Evolutionary conservation across 441 rosid species (phyloP), one percentile per base, ranked within the genome.

Genomic region (Adansonia madagascariensis): DNA sequence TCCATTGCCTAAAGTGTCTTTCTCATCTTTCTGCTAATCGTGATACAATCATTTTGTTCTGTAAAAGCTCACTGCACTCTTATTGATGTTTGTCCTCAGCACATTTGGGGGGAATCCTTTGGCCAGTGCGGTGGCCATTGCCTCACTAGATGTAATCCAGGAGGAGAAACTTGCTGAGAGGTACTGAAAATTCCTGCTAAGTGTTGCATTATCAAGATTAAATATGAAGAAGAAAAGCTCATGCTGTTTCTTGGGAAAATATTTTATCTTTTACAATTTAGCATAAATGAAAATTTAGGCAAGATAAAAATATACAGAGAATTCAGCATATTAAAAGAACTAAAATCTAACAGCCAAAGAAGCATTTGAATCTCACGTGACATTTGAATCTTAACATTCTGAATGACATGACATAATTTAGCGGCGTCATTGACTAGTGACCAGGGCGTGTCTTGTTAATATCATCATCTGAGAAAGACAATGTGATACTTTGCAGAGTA

Each of bases 81-180:
- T 71, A 8, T 77, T 85, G 76, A 11, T 78, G 65, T 66, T 67
- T 55, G 6, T 81, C 59, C 66, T 73, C 88, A 94, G 99, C 87
- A 95, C 99, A 77, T 95, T 95, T 67, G 97, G 98, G 8, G 99
- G 97, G 49, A 95, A 94, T 84, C 94, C 97, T 81, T 85, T 95
- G 88, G 98, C 95, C 73, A 94, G 98, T 90, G 93, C 94, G 46
- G 98, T 93, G 73, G 94, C 98, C 61, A 85, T 95, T 84, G 97
- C 97, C 61, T 85, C 97, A 31, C 84, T 95, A 61, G 93, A 94
- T 59, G 97, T 94, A 46, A 86, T 94, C 66, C 86, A 76, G 73
- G 91, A 90, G 68, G 99, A 94, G 79, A 85, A 85, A 81, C 98
- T 94, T 60, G 91, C 88, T 0, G 92, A 89, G 82, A 92, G 98